A percentile compares a stretch with the other conserved stretches of the same genome.
These are phyloP conservation scores for Stenogyne calaminthoides DNA, from an alignment of 305 asterid genomes.

Conservation along the genomic window DNA sequence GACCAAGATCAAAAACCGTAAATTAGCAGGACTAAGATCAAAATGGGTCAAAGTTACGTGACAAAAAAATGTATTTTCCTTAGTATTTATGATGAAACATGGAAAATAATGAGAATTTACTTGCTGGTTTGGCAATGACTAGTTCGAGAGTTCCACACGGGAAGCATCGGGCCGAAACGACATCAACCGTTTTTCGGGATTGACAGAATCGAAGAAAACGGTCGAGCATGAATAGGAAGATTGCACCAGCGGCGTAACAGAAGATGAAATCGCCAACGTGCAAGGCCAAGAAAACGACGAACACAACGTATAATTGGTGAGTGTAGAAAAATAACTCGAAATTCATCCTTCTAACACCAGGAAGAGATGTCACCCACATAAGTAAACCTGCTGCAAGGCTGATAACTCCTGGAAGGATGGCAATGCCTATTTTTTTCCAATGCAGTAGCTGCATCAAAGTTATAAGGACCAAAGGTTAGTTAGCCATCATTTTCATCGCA, in stretches of 20 bases:
- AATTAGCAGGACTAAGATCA: too few species aligned
- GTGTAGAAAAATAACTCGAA: conserved; percentile 90
- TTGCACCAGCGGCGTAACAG: conserved; percentile 66
- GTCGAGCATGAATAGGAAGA: conserved; percentile 88
- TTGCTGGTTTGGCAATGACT: conserved; percentile 73
- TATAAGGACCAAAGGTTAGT: not conserved
- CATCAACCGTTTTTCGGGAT: conserved; percentile 62
- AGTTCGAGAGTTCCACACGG: conserved; percentile 87
- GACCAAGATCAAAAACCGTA: too few species aligned
- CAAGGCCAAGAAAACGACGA: conserved; percentile 69
- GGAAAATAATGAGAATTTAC: conserved; percentile 37
- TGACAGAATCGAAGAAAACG: conserved; percentile 89
- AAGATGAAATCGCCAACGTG: conserved; percentile 78
- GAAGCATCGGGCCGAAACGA: conserved; percentile 64
- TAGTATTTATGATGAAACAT: not conserved
- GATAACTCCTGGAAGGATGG: conserved; percentile 78
- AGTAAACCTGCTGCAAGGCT: conserved; percentile 71
- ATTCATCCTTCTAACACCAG: conserved; percentile 69
- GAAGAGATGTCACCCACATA: conserved; percentile 92
- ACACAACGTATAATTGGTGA: conserved; percentile 76
- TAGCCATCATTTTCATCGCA: not conserved
- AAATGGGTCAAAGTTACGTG: too few species aligned
- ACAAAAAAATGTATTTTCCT: too few species aligned
- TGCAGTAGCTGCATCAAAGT: conserved; percentile 48
- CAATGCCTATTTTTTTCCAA: conserved; percentile 58